These are phyloP conservation scores for Cardiospermum halicacabum DNA, from an alignment of 345 rosid genomes.

Conservation along the genomic window DNA sequence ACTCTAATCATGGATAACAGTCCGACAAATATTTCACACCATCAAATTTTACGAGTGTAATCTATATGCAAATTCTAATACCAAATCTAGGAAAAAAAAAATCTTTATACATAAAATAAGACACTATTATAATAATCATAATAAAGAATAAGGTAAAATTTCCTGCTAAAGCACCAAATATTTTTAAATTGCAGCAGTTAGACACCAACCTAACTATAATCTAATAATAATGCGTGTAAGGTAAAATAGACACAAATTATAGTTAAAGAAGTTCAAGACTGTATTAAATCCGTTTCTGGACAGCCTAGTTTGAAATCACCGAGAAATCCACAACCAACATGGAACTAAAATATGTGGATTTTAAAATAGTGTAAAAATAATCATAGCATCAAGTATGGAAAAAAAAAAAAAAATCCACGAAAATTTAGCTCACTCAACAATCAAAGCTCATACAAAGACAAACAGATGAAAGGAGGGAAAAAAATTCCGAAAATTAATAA, in stretches of 20 bases:
- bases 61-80: neutral
- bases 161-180: neutral
- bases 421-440: too few relatives aligned
- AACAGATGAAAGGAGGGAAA: neutral
- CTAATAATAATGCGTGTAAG: neutral
- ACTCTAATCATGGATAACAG: constrained; percentile 4
- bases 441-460: too few relatives aligned
- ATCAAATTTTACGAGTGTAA: neutral
- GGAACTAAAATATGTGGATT: too few relatives aligned
- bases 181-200: neutral
- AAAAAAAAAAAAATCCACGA: too few relatives aligned
- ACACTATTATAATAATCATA: too few relatives aligned
- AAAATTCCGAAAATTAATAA: neutral
- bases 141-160: neutral
- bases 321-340: too few relatives aligned
- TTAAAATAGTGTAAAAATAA: too few relatives aligned
- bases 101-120: too few relatives aligned
- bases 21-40: too few relatives aligned
- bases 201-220: neutral
- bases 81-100: too few relatives aligned
- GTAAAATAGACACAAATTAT: neutral
- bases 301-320: too few relatives aligned
- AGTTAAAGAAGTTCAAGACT: neutral
- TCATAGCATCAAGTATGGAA: too few relatives aligned
- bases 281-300: neutral